These are phyloP conservation scores for Capronia americana DNA, from an alignment of 2,329 filamentous ascomycete genomes.

Conservation along the genomic window DNA sequence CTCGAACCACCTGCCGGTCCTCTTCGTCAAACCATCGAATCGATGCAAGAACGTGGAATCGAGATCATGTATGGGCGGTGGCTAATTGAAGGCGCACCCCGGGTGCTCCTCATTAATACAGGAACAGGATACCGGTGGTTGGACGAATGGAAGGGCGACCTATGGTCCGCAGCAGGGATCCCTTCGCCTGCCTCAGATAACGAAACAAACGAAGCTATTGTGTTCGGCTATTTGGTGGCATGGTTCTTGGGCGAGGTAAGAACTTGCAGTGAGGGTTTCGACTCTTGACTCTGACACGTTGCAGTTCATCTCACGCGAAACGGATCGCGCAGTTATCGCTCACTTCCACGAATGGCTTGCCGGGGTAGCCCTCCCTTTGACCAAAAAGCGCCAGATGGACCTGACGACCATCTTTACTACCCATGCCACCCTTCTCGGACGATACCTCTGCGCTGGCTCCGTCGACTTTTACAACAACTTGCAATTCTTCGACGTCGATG, in stretches of 20 bases:
- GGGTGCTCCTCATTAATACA: constrained; percentile 93
- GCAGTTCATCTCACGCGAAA: constrained; percentile 92
- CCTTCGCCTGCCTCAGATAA: constrained; percentile 90
- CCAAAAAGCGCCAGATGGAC: constrained; percentile 93
- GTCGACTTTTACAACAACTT: constrained; percentile 99
- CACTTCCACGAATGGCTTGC: constrained; percentile 99
- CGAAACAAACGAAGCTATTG: constrained; percentile 96
- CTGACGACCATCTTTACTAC: constrained; percentile 98
- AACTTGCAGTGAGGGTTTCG: constrained; percentile 13
- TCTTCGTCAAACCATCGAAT: constrained; percentile 80
- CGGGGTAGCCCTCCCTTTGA: constrained; percentile 87
- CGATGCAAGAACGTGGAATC: constrained; percentile 92
- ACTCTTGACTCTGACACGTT: constrained; percentile 25
- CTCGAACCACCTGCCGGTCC: constrained; percentile 82
- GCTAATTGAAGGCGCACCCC: constrained; percentile 94
- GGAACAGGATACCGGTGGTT: constrained; percentile 89
- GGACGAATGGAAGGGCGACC: constrained; percentile 95
- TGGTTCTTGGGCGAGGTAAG: constrained; percentile 97
- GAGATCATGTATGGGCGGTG: constrained; percentile 91
- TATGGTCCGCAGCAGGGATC: constrained; percentile 92
- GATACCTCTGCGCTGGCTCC: constrained; percentile 95
- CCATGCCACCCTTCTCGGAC: constrained; percentile 90
- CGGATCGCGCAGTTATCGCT: constrained; percentile 87
- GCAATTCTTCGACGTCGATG: constrained; percentile 94
- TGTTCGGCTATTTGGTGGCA: constrained; percentile 95